These are phyloP conservation scores for Maudiozyma pseudohumilis DNA, from an alignment of 805 yeast genomes.

Conservation along the genomic window DNA sequence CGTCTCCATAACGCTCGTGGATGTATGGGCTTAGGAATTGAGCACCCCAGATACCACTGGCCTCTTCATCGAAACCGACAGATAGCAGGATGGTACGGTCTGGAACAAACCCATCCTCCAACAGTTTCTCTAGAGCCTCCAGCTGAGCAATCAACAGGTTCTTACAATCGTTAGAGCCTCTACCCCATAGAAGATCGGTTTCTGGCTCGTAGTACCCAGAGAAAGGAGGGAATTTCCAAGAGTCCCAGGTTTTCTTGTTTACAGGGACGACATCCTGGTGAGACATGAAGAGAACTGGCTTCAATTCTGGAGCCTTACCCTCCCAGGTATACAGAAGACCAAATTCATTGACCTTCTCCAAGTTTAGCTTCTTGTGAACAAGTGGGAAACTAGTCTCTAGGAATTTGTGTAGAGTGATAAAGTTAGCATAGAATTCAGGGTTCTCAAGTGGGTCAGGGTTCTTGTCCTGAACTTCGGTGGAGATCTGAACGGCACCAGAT, in stretches of 20 bases:
- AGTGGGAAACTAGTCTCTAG: constrained; percentile 48
- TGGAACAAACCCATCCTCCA: constrained; percentile 45
- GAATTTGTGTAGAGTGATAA: constrained; percentile 42
- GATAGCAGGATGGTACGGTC: constrained; percentile 53
- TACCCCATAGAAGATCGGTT: constrained; percentile 49
- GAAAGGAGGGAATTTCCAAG: constrained; percentile 66
- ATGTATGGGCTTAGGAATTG: constrained; percentile 35
- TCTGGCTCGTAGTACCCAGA: constrained; percentile 56
- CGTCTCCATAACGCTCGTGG: constrained; percentile 45
- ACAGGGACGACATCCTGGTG: constrained; percentile 85
- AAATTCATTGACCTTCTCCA: constrained; percentile 49
- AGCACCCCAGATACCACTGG: constrained; percentile 58
- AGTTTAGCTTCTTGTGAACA: constrained; percentile 36
- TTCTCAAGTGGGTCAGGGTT: constrained; percentile 28
- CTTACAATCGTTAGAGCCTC: constrained; percentile 74
- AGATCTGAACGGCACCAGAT: constrained; percentile 51
- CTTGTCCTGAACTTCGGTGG: constrained; percentile 55
- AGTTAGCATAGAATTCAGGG: constrained; percentile 33
- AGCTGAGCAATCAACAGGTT: constrained; percentile 54
- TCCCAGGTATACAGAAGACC: constrained; percentile 59
- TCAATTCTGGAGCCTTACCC: constrained; percentile 42
- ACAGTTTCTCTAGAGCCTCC: constrained; percentile 52
- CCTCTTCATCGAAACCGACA: constrained; percentile 76
- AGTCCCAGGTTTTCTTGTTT: constrained; percentile 41
- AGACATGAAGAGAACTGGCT: constrained; percentile 65